phyloP scores from a whole-genome alignment of 2,329 filamentous ascomycete species.

The Phialophora expanda region DNA sequence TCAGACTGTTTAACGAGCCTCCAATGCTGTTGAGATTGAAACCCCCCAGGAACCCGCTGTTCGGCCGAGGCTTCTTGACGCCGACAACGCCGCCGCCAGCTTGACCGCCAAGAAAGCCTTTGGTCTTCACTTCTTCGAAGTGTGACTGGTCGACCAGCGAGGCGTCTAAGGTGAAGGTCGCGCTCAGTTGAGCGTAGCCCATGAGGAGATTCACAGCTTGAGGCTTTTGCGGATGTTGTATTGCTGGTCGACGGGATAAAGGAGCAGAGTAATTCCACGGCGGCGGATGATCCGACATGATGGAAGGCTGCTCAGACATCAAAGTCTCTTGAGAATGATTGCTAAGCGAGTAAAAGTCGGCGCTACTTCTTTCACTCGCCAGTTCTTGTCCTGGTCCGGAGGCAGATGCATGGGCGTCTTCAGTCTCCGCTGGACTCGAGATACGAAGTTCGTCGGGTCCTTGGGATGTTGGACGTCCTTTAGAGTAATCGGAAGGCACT shows the following conservation, averaged over 20 bases:
- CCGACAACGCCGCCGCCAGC: slow-evolving; percentile 82
- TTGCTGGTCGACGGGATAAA: slow-evolving; percentile 57
- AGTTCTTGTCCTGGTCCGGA: slow-evolving; percentile 49
- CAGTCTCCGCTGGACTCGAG: slow-evolving; percentile 16
- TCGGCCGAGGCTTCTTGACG: slow-evolving; percentile 71
- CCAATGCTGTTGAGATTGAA: slow-evolving; percentile 89
- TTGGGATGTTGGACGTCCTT: background rate
- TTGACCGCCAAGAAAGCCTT: slow-evolving; percentile 85
- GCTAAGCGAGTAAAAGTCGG: slow-evolving; percentile 92
- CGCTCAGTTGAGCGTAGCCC: slow-evolving; percentile 94
- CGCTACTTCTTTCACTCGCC: slow-evolving; percentile 85
- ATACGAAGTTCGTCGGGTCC: slow-evolving; percentile 41
- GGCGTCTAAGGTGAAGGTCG: slow-evolving; percentile 88
- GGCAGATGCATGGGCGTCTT: slow-evolving; percentile 3
- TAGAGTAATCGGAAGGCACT: slow-evolving; percentile 42
- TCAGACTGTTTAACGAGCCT: slow-evolving; percentile 82
- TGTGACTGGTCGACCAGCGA: slow-evolving; percentile 86
- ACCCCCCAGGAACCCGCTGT: slow-evolving; percentile 77
- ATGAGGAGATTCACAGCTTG: slow-evolving; percentile 86
- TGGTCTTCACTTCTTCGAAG: slow-evolving; percentile 95
- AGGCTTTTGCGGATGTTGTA: slow-evolving; percentile 45
- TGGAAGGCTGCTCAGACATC: slow-evolving; percentile 77
- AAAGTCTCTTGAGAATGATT: slow-evolving; percentile 95
- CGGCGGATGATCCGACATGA: slow-evolving; percentile 44
- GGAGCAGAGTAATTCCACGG: slow-evolving; percentile 46